phyloP scores from a whole-genome alignment of 192 early-diverging fungal species.

The Irineochytrium annulatum region DNA sequence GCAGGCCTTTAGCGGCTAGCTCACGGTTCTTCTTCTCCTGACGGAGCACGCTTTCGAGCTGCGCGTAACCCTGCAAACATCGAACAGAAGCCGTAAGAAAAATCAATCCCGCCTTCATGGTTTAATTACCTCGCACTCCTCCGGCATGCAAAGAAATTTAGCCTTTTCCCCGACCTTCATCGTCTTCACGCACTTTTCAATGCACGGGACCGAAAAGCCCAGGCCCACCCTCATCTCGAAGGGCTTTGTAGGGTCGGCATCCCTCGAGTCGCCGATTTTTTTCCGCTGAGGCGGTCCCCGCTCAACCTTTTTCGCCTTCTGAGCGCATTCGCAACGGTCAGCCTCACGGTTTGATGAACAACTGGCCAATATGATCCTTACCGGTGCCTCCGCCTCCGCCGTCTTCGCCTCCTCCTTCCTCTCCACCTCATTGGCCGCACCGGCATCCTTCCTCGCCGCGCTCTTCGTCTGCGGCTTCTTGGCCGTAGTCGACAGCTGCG shows the following conservation, averaged over 20 bases:
- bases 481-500: neutral
- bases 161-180: slow-evolving; percentile 45
- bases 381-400: neutral
- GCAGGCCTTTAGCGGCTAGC: slow-evolving; percentile 27
- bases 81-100: neutral
- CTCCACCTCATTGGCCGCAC: neutral
- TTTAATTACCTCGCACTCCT: slow-evolving; percentile 34
- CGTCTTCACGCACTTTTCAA: slow-evolving; percentile 45
- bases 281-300: slow-evolving; percentile 7
- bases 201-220: slow-evolving; percentile 41
- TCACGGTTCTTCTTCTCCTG: slow-evolving; percentile 40
- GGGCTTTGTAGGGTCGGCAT: slow-evolving; percentile 27
- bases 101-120: neutral
- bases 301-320: neutral
- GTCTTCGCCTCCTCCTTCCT: slow-evolving; percentile 2
- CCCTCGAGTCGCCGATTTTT: slow-evolving; percentile 32
- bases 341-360: neutral
- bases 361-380: too few relatives aligned
- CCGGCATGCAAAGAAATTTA: slow-evolving; percentile 45
- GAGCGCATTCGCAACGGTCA: neutral
- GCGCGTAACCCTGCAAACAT: slow-evolving; percentile 39
- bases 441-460: neutral
- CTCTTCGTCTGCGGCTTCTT: neutral
- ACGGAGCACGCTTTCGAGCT: slow-evolving; percentile 45
- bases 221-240: slow-evolving; percentile 53